Base-by-base conservation (phyloP, 306 rosid genomes). In the Cicer bijugum region DNA sequence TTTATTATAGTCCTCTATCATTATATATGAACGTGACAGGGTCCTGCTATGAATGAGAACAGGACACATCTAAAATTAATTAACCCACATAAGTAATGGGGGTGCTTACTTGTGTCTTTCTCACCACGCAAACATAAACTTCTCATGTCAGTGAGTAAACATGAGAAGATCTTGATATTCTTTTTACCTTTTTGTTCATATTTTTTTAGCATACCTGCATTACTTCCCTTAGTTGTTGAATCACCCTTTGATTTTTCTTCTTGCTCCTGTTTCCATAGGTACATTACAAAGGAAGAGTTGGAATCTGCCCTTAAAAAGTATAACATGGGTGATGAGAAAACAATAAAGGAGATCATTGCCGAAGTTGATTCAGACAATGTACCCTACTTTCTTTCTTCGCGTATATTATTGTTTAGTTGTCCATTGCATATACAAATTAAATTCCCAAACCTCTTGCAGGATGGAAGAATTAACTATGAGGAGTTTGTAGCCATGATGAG, bases 401-500 rank as follows among this genome's bases (percentile, higher is more conserved):
- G 17, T n/a, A 20, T 46, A 8, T 45, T 59, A 23, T 20, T 61
- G 10, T 55, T 43, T 33, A 71, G 19, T 65, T 23, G 39, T 76
- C 15, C 20, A 20, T 16, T 60, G 45, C 14, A 35, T 12, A 16
- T 42, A 68, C 61, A 64, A 47, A 2, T 74, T 76, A 38, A 48
- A 55, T 69, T 77, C 61, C 7, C 33, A 78, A 40, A 58, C 38
- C 48, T 81, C 5, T 75, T 77, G 75, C 96, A 91, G 98, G 97
- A 93, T 78, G 98, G 96, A 78, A 90, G 91, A 77, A 91, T 93
- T 46, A 91, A 93, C 85, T 91, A 93, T 37, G 96, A 93, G 2
- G 98, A 91, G 79, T 91, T 93, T 72, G 98, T 73, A 38, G 93
- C 94, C 46, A 93, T 93, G 98, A 93, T 93, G 97, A 93, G 91